Evolutionary conservation across 1,284 basidiomycete genomes (phyloP).

Genomic region (Pyrrhoderma lamaoense): DNA sequence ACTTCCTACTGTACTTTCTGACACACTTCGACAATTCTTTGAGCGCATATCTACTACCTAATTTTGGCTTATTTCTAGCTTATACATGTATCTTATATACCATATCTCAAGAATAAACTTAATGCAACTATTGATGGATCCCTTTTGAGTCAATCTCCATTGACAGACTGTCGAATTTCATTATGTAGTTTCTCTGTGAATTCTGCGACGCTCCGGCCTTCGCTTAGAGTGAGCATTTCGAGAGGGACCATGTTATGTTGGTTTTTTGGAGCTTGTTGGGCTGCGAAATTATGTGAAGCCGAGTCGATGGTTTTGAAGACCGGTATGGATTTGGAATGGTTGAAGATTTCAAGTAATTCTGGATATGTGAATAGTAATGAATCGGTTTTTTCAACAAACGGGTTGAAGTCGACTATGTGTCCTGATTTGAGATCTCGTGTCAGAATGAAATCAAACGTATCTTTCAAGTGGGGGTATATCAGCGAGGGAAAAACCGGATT

Average conservation of each 20-base stretch:
- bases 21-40: conserved; percentile 89
- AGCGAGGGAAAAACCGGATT: not conserved
- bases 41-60: conserved; percentile 50
- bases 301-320: conserved; percentile 70
- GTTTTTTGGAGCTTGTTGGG: conserved; percentile 61
- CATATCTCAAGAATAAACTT: no score
- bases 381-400: conserved; percentile 82
- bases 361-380: conserved; percentile 80
- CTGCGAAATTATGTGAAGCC: conserved; percentile 56
- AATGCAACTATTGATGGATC: no score
- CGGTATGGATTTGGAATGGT: conserved; percentile 29
- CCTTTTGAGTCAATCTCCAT: not conserved
- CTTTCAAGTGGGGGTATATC: conserved; percentile 35
- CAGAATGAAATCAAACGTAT: conserved; percentile 82
- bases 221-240: conserved; percentile 76
- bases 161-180: conserved; percentile 38
- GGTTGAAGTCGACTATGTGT: conserved; percentile 87
- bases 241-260: conserved; percentile 91
- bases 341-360: conserved; percentile 49
- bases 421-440: conserved; percentile 70
- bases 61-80: not conserved
- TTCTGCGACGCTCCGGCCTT: conserved; percentile 63
- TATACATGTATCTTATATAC: not conserved
- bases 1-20: conserved; percentile 86
- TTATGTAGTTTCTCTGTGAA: conserved; percentile 67